Percentiles rank a stretch among this genome's conserved stretches.
Conservation (phyloP, 1,284 basidiomycete species). For the Tilletia indica region DNA sequence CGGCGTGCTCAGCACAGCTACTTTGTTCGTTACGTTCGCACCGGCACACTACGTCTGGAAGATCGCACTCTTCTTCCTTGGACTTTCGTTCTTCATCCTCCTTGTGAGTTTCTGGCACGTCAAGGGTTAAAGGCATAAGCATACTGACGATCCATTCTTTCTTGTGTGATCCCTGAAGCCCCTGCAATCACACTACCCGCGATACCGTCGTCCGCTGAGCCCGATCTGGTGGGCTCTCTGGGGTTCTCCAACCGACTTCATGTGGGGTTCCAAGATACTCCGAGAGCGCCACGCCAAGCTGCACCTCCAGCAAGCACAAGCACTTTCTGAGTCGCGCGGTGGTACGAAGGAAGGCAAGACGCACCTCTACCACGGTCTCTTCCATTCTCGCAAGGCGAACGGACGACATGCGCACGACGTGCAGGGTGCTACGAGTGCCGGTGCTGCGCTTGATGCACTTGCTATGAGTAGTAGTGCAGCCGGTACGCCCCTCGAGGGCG, state of each 20-base stretch:
- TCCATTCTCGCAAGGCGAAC: not conserved
- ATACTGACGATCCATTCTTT: too few relatives aligned
- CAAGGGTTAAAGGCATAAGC: too few relatives aligned
- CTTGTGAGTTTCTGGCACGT: constrained; percentile 21
- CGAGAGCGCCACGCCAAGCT: constrained; percentile 38
- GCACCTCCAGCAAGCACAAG: not conserved
- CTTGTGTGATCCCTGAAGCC: constrained; percentile 24
- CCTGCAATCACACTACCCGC: constrained; percentile 53
- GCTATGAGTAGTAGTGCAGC: constrained; percentile 20
- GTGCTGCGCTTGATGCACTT: constrained; percentile 23
- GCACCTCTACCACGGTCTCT: not conserved
- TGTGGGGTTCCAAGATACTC: constrained; percentile 51
- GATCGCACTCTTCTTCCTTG: constrained; percentile 40
- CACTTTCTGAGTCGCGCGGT: not conserved
- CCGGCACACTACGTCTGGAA: constrained; percentile 45
- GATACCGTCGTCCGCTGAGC: constrained; percentile 50
- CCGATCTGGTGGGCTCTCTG: constrained; percentile 55
- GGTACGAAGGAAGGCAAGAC: constrained; percentile 10
- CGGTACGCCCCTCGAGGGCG: not conserved
- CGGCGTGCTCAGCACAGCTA: constrained; percentile 35
- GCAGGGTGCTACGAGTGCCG: not conserved
- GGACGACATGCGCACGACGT: not conserved
- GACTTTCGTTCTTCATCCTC: constrained; percentile 49
- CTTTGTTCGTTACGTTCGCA: constrained; percentile 42
- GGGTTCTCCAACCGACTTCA: constrained; percentile 52